A percentile compares a stretch with the other conserved stretches of the same genome.
Evolutionary conservation across 306 rosid species (phyloP).

Genomic region (Biancaea sappan): DNA sequence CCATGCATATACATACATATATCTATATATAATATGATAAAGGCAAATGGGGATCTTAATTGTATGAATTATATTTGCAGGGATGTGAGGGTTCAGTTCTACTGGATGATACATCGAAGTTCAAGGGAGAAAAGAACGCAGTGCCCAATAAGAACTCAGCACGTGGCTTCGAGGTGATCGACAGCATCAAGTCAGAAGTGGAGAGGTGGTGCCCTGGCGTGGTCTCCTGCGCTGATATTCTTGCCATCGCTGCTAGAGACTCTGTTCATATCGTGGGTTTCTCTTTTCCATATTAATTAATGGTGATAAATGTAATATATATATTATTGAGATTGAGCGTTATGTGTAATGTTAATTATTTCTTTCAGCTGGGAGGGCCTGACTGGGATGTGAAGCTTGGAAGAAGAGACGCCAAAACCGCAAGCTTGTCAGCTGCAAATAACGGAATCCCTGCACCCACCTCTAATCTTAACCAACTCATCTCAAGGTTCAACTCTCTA

Average conservation of each 20-base stretch:
- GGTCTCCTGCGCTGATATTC: constrained; percentile 84
- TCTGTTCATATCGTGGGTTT: constrained; percentile 60
- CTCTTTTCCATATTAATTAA: neutral
- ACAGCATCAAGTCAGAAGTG: constrained; percentile 68
- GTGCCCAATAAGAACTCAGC: constrained; percentile 66
- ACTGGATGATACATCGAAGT: constrained; percentile 73
- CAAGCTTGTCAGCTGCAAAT: constrained; percentile 79
- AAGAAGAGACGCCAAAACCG: constrained; percentile 73
- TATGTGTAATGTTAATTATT: neutral
- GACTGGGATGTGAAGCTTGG: constrained; percentile 81
- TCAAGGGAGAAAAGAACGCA: constrained; percentile 82
- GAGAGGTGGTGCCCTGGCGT: constrained; percentile 72
- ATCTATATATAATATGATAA: no score
- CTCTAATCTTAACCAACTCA: constrained; percentile 62
- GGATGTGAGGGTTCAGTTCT: constrained; percentile 94
- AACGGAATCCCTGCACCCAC: constrained; percentile 71
- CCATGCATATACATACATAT: neutral
- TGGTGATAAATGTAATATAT: neutral
- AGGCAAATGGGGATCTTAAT: no score
- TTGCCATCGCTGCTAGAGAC: constrained; percentile 73
- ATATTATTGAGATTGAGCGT: neutral
- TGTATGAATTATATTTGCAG: constrained; percentile 35
- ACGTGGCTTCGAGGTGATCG: constrained; percentile 80
- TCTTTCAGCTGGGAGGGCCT: constrained; percentile 89
- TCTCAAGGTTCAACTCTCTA: constrained; percentile 53